Base-by-base conservation (phyloP, 2,329 filamentous ascomycete species). In the Trichoderma harzianum region DNA sequence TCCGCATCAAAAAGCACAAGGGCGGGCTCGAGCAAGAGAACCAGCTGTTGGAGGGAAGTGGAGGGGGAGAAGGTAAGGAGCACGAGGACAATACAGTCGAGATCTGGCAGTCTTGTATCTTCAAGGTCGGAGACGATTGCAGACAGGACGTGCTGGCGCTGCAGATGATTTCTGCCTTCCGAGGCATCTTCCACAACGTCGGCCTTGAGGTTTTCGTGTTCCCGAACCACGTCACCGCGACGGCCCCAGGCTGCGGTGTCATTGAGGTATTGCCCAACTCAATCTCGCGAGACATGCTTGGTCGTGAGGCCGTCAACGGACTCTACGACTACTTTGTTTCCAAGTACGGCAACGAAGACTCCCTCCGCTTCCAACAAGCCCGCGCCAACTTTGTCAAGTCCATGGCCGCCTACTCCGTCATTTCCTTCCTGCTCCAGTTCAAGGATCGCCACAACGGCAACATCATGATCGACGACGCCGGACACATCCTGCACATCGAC, bases 361-460 rank as follows among this genome's bases (percentile, higher is more conserved):
- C 93, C 1, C 91, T 97, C 64, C 91, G 91, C 51, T 99, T 98
- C 86, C 97, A 99, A 82, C 92, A 95, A 81, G 96, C 96, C 12
- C 92, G 96, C 74, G 95, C 89, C 83, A 98, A 98, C 82, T 99
- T 99, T 80, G 95, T 99, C 82, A 99, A 99, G 85, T 96, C 92
- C 79, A 98, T 99, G 96, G 96, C 97, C 0, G 97, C 96, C 14
- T 99, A 99, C 85, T 97, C 93, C 21, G 92, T 99, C 78, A 98
- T 99, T 75, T 97, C 94, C 0, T 99, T 97, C 84, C 86, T 99
- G 16, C 85, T 99, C 47, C 97, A 99, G 79, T 98, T 99, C 90
- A 99, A 99, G 82, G 96, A 99, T 80, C 91, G 96, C 3, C 96
- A 99, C 84, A 99, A 99, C 81, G 96, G 96, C 74, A 99, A 99